Evolutionary conservation across 192 early-diverging fungal genomes (phyloP).

Genomic region (Fimicolochytrium jonesii): DNA sequence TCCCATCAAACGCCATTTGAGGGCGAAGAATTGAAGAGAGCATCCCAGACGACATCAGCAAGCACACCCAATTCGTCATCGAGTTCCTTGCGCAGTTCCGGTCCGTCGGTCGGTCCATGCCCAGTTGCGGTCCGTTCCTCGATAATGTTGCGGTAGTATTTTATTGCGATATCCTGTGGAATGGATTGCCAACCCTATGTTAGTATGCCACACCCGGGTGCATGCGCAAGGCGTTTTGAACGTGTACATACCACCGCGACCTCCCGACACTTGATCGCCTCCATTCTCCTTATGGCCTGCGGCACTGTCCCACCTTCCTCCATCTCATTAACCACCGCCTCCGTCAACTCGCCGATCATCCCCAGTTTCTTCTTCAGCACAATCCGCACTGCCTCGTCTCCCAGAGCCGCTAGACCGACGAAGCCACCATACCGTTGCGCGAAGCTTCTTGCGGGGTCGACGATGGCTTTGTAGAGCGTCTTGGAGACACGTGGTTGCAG

Average conservation of each 20-base stretch:
- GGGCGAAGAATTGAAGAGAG: no score
- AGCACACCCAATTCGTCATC: no score
- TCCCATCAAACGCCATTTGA: no score
- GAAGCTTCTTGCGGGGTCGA: constrained; percentile 79
- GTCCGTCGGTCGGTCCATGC: no score
- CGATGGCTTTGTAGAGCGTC: constrained; percentile 82
- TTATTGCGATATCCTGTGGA: no score
- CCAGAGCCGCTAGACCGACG: constrained; percentile 69
- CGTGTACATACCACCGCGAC: not conserved
- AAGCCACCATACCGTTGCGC: constrained; percentile 89
- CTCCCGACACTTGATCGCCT: not conserved
- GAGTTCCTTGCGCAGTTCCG: no score
- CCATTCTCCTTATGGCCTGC: not conserved
- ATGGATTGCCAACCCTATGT: no score
- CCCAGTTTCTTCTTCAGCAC: constrained; percentile 48
- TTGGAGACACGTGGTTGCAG: constrained; percentile 85
- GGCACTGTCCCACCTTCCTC: constrained; percentile 1
- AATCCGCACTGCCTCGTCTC: constrained; percentile 69
- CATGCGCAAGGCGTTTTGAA: no score
- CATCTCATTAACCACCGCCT: constrained; percentile 8
- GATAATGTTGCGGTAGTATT: no score
- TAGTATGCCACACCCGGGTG: no score
- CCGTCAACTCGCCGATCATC: constrained; percentile 23
- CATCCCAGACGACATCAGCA: no score
- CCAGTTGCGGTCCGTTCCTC: no score